phyloP scores from a whole-genome alignment of 2,329 filamentous ascomycete species.

The Waltergamsia citrina region DNA sequence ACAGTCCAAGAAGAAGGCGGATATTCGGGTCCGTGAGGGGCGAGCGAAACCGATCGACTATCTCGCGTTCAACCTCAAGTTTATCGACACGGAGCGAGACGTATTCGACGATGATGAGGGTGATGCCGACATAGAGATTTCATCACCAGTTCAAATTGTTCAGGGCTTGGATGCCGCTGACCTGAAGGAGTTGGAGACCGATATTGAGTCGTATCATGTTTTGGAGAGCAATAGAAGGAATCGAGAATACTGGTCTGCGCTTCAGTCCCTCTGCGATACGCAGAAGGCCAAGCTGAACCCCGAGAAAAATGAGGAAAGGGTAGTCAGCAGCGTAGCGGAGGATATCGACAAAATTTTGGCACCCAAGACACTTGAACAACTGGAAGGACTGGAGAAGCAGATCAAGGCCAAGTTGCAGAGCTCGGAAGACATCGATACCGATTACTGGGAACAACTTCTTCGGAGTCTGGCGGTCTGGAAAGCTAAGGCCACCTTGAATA shows the following conservation, averaged over 20 bases:
- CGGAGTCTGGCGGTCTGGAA: constrained; percentile 83
- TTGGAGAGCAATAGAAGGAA: constrained; percentile 74
- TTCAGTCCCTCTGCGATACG: constrained; percentile 77
- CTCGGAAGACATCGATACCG: constrained; percentile 86
- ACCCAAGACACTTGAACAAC: constrained; percentile 77
- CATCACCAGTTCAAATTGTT: constrained; percentile 74
- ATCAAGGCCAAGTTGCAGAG: constrained; percentile 79
- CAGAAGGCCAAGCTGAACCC: constrained; percentile 57
- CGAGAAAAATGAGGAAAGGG: constrained; percentile 56
- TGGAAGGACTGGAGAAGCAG: constrained; percentile 80
- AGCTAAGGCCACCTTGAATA: constrained; percentile 74
- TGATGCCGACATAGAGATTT: constrained; percentile 64
- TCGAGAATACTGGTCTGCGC: constrained; percentile 84
- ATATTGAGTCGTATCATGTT: constrained; percentile 70
- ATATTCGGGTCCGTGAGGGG: constrained; percentile 84
- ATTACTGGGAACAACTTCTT: constrained; percentile 94
- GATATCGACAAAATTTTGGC: constrained; percentile 83
- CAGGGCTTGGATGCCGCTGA: constrained; percentile 59
- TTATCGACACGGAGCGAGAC: constrained; percentile 77
- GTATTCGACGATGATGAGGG: constrained; percentile 77
- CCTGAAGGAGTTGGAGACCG: constrained; percentile 67
- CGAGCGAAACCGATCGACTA: constrained; percentile 90
- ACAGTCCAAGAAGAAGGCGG: constrained; percentile 96
- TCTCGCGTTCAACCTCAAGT: constrained; percentile 81
- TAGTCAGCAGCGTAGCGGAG: constrained; percentile 70